Conservation (phyloP, 2,329 filamentous ascomycete species). For the Colletotrichum chrysophilum region DNA sequence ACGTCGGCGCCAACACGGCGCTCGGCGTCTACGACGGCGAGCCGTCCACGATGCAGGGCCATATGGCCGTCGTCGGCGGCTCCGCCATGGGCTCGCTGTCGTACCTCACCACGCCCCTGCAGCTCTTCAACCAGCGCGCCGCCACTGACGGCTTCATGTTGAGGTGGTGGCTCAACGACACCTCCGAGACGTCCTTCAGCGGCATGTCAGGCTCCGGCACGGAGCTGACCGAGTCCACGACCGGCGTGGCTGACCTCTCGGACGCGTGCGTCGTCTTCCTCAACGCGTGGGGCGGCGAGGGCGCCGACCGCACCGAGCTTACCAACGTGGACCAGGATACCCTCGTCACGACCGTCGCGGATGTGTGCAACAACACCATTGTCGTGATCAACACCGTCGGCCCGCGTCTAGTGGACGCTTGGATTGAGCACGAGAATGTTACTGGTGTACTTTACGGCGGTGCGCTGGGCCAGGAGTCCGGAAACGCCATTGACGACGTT, state of each 20-base stretch:
- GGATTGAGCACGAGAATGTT: constrained; percentile 57
- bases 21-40: constrained; percentile 55
- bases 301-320: background rate
- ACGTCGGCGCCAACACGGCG: constrained; percentile 65
- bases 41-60: constrained; percentile 40
- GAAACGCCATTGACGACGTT: constrained; percentile 47
- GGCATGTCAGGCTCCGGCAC: constrained; percentile 62
- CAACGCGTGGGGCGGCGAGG: background rate
- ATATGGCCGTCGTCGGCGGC: constrained; percentile 42
- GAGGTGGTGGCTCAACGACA: constrained; percentile 65
- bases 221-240: constrained; percentile 25
- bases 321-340: background rate
- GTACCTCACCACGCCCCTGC: constrained; percentile 56
- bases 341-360: constrained; percentile 36
- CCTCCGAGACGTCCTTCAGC: constrained; percentile 55
- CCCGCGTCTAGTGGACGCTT: constrained; percentile 47
- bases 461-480: constrained; percentile 47
- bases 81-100: constrained; percentile 42
- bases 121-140: constrained; percentile 65
- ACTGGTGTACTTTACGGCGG: constrained; percentile 61
- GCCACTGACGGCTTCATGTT: constrained; percentile 71
- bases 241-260: constrained; percentile 49
- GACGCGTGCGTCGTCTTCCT: constrained; percentile 71
- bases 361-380: constrained; percentile 64
- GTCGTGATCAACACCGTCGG: constrained; percentile 71